phyloP scores from a whole-genome alignment of 306 rosid genomes.

The Pueraria montana region DNA sequence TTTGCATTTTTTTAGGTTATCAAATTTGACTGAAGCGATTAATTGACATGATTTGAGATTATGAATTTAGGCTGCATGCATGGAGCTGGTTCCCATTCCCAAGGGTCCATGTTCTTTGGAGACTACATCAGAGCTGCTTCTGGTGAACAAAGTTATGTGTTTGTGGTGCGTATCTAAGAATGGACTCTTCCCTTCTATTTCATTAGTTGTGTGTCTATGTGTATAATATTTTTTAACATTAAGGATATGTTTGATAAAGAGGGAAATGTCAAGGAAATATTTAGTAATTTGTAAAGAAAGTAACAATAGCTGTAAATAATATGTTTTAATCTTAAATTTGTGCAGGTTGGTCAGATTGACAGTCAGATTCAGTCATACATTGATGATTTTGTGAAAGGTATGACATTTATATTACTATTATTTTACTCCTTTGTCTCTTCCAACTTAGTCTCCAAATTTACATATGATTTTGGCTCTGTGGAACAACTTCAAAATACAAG shows the following conservation, averaged over 20 bases:
- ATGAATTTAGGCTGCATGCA: background rate
- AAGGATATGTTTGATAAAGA: no score
- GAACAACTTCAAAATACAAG: background rate
- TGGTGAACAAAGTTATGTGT: background rate
- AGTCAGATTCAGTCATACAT: background rate
- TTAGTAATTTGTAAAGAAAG: background rate
- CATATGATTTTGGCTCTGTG: no score
- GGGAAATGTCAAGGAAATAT: no score
- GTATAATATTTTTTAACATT: no score
- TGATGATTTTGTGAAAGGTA: constrained; percentile 11
- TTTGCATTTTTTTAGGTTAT: no score
- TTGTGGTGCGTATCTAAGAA: constrained; percentile 5
- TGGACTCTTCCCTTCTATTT: background rate
- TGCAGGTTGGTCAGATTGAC: background rate
- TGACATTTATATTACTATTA: background rate
- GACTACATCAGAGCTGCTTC: background rate
- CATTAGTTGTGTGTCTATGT: background rate
- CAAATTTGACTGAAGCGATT: no score
- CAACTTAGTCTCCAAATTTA: background rate
- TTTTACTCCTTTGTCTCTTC: background rate
- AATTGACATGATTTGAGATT: background rate
- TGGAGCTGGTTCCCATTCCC: background rate
- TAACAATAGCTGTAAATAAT: background rate
- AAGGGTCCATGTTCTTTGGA: background rate
- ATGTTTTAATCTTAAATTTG: background rate